Conservation (phyloP, 331 rosid species). For the Acacia concinna region DNA sequence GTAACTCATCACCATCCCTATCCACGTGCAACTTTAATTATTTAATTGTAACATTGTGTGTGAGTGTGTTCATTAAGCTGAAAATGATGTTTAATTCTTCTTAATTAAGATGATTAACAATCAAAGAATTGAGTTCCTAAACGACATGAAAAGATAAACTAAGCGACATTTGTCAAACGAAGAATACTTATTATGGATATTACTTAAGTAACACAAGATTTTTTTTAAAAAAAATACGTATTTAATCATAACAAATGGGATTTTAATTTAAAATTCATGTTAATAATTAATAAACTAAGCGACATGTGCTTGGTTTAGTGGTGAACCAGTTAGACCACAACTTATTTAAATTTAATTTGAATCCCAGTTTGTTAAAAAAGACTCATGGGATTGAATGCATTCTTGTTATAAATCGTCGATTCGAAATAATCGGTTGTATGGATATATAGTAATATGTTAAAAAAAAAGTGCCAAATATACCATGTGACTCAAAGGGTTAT, state of each 20-base stretch:
- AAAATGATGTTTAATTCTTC: not conserved
- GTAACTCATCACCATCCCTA: not conserved
- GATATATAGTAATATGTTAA: too few relatives aligned
- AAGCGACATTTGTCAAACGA: not conserved
- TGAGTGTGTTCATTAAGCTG: not conserved
- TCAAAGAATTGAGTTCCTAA: too few relatives aligned
- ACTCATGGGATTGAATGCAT: too few relatives aligned
- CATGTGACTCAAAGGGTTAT: too few relatives aligned
- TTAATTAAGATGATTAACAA: not conserved
- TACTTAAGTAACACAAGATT: not conserved
- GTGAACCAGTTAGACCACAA: too few relatives aligned
- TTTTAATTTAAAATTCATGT: not conserved
- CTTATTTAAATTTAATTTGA: too few relatives aligned
- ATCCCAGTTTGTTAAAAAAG: too few relatives aligned
- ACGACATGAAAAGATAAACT: not conserved
- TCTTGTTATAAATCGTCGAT: too few relatives aligned
- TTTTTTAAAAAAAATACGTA: not conserved
- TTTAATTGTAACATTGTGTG: not conserved
- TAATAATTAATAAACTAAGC: not conserved
- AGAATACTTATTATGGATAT: not conserved
- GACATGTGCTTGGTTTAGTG: too few relatives aligned
- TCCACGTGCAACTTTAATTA: conserved; percentile 4
- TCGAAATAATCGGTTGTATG: too few relatives aligned
- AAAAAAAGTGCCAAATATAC: too few relatives aligned
- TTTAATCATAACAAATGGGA: not conserved